phyloP scores from a whole-genome alignment of 768 basidiomycete species.

The Coprinellus micaceus region DNA sequence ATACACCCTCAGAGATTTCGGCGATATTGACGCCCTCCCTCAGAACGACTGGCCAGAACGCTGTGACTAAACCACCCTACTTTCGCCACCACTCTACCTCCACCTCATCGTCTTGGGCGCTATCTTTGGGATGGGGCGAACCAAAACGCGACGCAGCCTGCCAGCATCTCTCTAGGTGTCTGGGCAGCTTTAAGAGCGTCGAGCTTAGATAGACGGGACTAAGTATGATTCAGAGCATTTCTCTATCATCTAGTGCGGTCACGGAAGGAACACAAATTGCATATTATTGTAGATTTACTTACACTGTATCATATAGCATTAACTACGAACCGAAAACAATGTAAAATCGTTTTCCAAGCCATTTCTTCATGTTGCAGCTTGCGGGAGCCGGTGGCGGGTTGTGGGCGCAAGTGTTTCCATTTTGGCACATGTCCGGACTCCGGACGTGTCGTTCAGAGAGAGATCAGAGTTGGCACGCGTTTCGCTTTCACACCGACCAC shows the following conservation, averaged over 20 bases:
- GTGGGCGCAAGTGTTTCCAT: not conserved
- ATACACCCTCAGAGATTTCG: not conserved
- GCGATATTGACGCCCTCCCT: not conserved
- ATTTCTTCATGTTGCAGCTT: no score
- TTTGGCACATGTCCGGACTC: conserved; percentile 2
- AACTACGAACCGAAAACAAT: not conserved
- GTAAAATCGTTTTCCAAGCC: not conserved
- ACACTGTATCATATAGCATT: not conserved
- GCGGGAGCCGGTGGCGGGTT: not conserved
- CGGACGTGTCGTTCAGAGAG: not conserved
- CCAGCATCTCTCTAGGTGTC: not conserved
- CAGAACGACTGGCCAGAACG: conserved; percentile 49
- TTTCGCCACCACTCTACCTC: not conserved
- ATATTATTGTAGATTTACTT: conserved; percentile 3
- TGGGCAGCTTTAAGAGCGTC: not conserved
- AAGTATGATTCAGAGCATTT: not conserved
- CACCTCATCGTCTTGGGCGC: not conserved
- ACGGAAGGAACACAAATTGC: not conserved
- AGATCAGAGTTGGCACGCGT: conserved; percentile 4
- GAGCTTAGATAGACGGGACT: not conserved
- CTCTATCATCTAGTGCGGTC: not conserved
- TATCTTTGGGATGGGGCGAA: not conserved
- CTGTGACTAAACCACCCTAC: conserved; percentile 41
- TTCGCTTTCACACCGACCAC: conserved; percentile 3
- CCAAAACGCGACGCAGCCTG: not conserved